These are phyloP conservation scores for Dalbergia cultrata DNA, from an alignment of 306 rosid species.

Conservation along the genomic window DNA sequence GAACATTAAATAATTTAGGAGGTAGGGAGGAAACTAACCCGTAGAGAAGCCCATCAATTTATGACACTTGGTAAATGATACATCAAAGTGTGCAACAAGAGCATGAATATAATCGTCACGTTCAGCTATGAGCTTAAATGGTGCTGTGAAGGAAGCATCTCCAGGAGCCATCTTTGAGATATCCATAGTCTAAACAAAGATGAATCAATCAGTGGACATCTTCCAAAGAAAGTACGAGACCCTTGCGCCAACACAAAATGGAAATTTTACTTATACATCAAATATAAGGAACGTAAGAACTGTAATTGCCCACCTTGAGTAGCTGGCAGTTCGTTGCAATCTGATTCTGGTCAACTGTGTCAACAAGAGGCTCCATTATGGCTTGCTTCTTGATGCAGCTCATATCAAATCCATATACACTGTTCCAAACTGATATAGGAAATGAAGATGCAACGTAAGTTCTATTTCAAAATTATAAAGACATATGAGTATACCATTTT, in stretches of 20 bases:
- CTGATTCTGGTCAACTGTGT: conserved; percentile 95
- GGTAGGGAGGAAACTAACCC: conserved; percentile 60
- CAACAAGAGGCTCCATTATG: conserved; percentile 96
- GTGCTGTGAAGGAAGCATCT: conserved; percentile 90
- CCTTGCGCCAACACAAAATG: background rate
- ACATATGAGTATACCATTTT: background rate
- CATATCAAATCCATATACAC: conserved; percentile 96
- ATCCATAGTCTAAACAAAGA: conserved; percentile 85
- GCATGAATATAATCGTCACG: conserved; percentile 96
- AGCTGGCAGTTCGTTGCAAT: conserved; percentile 90
- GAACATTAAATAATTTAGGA: conserved; percentile 17
- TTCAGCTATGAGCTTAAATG: conserved; percentile 88
- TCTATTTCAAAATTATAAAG: background rate
- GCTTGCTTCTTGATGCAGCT: conserved; percentile 99
- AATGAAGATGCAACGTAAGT: conserved; percentile 34
- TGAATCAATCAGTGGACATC: conserved; percentile 41
- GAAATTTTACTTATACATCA: background rate
- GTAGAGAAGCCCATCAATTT: conserved; percentile 97
- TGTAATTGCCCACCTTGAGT: conserved; percentile 72
- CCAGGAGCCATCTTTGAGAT: conserved; percentile 97
- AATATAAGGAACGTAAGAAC: conserved; percentile 21
- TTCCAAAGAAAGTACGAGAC: background rate
- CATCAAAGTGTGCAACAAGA: conserved; percentile 96
- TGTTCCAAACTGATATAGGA: conserved; percentile 83
- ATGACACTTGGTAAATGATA: conserved; percentile 90